These are phyloP conservation scores for Hydnum rufescens DNA, from an alignment of 768 basidiomycete species.

Conservation along the genomic window DNA sequence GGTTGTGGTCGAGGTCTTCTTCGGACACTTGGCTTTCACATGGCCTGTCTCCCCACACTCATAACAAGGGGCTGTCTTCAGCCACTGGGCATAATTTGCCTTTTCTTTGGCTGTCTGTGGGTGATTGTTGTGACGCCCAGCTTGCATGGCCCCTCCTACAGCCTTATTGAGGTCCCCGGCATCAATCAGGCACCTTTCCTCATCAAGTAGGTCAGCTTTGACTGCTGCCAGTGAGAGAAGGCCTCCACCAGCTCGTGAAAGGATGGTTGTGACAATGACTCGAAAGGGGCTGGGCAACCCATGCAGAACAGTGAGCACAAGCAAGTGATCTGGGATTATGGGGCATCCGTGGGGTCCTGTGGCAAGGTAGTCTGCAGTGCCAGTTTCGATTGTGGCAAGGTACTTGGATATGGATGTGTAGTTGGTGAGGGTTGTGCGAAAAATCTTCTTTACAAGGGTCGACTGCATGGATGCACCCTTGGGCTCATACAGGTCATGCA, in stretches of 20 bases:
- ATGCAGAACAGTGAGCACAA: not conserved
- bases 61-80: no score
- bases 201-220: not conserved
- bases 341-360: not conserved
- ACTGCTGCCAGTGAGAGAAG: not conserved
- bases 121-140: no score
- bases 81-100: no score
- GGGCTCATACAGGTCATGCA: not conserved
- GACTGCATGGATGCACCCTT: not conserved
- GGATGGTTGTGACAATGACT: not conserved
- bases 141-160: no score
- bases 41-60: no score
- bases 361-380: not conserved
- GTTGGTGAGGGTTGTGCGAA: not conserved
- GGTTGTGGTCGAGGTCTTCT: no score
- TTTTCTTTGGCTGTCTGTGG: no score
- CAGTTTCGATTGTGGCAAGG: not conserved
- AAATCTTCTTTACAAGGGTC: not conserved
- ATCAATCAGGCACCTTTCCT: no score
- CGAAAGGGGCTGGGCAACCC: not conserved
- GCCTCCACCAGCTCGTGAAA: not conserved
- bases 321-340: not conserved
- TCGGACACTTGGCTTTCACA: no score
- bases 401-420: not conserved
- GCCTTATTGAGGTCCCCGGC: no score